These are phyloP conservation scores for Rosa chinensis DNA, from an alignment of 306 rosid species.

Conservation along the genomic window DNA sequence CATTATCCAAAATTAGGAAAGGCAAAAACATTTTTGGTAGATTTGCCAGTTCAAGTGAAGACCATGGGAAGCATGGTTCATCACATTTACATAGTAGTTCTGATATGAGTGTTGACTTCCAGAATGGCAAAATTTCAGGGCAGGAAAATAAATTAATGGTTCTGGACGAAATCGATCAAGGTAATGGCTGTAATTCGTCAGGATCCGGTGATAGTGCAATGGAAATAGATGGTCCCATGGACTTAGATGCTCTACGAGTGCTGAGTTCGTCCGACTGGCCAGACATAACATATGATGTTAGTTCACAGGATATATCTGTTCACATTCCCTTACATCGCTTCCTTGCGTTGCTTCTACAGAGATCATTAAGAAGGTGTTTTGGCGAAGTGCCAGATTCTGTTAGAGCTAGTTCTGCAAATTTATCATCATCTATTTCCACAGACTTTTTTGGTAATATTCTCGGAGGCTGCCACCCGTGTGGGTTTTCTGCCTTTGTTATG, in stretches of 20 bases:
- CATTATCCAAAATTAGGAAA: constrained; percentile 58
- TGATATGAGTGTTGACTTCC: constrained; percentile 30
- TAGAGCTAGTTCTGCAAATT: constrained; percentile 37
- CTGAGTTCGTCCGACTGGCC: constrained; percentile 86
- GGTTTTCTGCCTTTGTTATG: constrained; percentile 90
- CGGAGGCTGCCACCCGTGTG: constrained; percentile 79
- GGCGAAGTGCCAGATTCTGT: constrained; percentile 50
- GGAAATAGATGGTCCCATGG: constrained; percentile 65
- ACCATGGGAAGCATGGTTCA: constrained; percentile 44
- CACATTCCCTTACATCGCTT: constrained; percentile 90
- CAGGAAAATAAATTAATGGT: constrained; percentile 39
- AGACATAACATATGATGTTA: constrained; percentile 76
- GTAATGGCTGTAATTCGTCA: constrained; percentile 30
- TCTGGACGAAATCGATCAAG: constrained; percentile 41
- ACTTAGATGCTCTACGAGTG: constrained; percentile 48
- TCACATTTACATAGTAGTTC: constrained; percentile 28
- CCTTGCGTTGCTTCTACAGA: constrained; percentile 81
- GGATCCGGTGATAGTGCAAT: constrained; percentile 42
- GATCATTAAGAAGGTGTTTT: constrained; percentile 66
- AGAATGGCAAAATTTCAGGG: constrained; percentile 33
- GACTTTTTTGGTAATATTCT: constrained; percentile 76
- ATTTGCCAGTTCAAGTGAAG: constrained; percentile 59
- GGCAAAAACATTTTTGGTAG: constrained; percentile 62
- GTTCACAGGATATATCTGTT: constrained; percentile 77
- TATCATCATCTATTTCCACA: constrained; percentile 37